These are phyloP conservation scores for Zygosaccharomyces bisporus DNA, from an alignment of 805 yeast genomes.

Conservation along the genomic window DNA sequence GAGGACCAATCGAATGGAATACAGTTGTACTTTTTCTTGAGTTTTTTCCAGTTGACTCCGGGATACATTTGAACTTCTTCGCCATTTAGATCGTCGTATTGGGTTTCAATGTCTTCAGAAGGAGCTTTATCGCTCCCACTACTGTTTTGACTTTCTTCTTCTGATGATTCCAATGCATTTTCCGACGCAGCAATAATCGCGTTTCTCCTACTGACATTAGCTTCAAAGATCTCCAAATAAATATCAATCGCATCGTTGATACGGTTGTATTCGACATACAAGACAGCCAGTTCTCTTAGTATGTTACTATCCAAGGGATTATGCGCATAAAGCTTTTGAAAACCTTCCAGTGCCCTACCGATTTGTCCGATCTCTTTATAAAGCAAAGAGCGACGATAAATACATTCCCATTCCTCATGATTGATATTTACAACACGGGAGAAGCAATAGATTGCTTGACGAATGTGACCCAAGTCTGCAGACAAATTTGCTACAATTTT, in stretches of 20 bases:
- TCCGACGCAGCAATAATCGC: conserved; percentile 32
- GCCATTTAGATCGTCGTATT: conserved; percentile 17
- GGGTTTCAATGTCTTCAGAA: conserved; percentile 17
- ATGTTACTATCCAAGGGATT: conserved; percentile 60
- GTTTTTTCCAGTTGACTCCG: conserved; percentile 30
- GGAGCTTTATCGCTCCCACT: conserved; percentile 15
- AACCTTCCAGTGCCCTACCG: conserved; percentile 71
- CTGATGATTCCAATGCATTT: conserved; percentile 33
- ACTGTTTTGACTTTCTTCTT: conserved; percentile 25
- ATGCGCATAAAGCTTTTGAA: conserved; percentile 52
- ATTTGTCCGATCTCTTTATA: conserved; percentile 62
- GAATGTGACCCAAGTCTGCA: conserved; percentile 57
- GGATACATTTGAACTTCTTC: conserved; percentile 32
- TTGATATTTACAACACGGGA: conserved; percentile 55
- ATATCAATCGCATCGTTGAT: conserved; percentile 70
- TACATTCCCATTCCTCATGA: conserved; percentile 48
- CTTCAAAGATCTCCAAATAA: conserved; percentile 60
- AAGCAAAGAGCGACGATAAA: conserved; percentile 62
- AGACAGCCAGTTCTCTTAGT: conserved; percentile 56
- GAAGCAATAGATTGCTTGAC: conserved; percentile 79
- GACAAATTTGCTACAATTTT: conserved; percentile 67
- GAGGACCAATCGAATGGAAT: conserved; percentile 83
- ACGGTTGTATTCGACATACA: conserved; percentile 49
- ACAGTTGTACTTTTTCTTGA: conserved; percentile 33
- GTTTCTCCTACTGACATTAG: conserved; percentile 47